Conservation (phyloP, 1,284 basidiomycete genomes). For the Marasmius sp. region DNA sequence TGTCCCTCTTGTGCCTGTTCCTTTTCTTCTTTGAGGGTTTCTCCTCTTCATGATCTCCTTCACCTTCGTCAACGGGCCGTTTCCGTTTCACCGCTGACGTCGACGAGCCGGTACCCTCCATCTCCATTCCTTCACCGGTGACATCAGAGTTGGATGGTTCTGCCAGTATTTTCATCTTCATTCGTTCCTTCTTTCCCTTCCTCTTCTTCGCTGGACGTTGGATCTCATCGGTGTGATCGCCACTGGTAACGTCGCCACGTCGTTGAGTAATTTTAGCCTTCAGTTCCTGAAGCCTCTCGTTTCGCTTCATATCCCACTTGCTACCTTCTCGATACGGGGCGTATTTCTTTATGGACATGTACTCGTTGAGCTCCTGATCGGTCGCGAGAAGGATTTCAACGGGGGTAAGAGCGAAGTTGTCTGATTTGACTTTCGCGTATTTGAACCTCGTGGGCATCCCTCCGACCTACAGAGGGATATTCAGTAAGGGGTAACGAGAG, state of each 20-base stretch:
- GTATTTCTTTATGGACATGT: conserved; percentile 85
- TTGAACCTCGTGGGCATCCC: conserved; percentile 93
- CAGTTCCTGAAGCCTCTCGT: conserved; percentile 74
- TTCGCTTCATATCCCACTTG: conserved; percentile 65
- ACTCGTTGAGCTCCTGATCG: conserved; percentile 91
- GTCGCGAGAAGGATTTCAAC: conserved; percentile 91
- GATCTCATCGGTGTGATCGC: conserved; percentile 9
- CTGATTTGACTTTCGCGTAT: conserved; percentile 74
- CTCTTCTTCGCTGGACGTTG: conserved; percentile 57
- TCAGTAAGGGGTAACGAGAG: conserved; percentile 5
- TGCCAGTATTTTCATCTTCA: conserved; percentile 42
- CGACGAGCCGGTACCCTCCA: conserved; percentile 10
- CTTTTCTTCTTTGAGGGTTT: conserved; percentile 31
- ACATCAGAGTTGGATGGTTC: conserved; percentile 13
- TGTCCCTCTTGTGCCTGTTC: conserved; percentile 34
- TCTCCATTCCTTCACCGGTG: conserved; percentile 19
- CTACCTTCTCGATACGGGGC: conserved; percentile 81
- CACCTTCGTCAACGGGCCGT: conserved; percentile 19
- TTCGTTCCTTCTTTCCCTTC: conserved; percentile 76
- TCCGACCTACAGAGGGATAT: conserved; percentile 59
- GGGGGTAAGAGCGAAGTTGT: conserved; percentile 76
- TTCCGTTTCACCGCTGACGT: conserved; percentile 14
- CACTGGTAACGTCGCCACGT: conserved; percentile 5
- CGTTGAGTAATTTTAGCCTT: conserved; percentile 54
- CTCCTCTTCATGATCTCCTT: conserved; percentile 5